Base-by-base conservation (phyloP, 2,329 filamentous ascomycete species). In the Ophiocordyceps camponoti-leonardi region DNA sequence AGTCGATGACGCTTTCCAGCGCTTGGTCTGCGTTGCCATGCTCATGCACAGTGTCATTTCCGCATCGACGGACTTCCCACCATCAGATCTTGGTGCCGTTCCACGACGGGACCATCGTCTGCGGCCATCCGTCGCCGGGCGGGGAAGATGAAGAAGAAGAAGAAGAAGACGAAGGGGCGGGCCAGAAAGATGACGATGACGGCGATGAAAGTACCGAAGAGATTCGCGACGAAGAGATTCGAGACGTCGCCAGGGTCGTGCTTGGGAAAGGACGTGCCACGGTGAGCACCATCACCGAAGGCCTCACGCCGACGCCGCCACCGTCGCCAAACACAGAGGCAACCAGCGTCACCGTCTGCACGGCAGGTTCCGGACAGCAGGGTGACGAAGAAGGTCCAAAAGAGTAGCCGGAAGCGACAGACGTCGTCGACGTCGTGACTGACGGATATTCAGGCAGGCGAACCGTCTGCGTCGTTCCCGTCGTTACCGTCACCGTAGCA, bases 51-150 rank as follows among this genome's bases (percentile, higher is more conserved):
- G 35, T 19, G 31, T 37, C 5, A 10, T 19, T n/a, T 8, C n/a
- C 35, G 35, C 10, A n/a, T n/a, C 18, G 35, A 39, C n/a, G 5
- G 6, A 6, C 6, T 20, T 12, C 4, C 8, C 35, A 14, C 16
- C 23, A n/a, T 11, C 23, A 16, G 6, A n/a, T 23, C 16, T 18
- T 26, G 16, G 30, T 26, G 19, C 3, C 60, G 48, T 68, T 71
- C 64, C 64, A 68, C 0, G 64, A 39, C 63, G 58, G 13, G n/a
- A 37, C 16, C 35, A 18, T 37, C n/a, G 35, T 37, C 16, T 18
- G 35, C n/a, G 35, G 58, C 59, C 51, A 37, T 7, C 2, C 35
- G 10, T 37, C 35, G 35, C 35, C 35, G 16, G 35, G 35, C 28
- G n/a, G n/a, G n/a, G n/a, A n/a, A n/a, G n/a, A n/a, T n/a, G n/a